Evolutionary conservation across 805 yeast species (phyloP).

Genomic region (Metschnikowia gelsemii): DNA sequence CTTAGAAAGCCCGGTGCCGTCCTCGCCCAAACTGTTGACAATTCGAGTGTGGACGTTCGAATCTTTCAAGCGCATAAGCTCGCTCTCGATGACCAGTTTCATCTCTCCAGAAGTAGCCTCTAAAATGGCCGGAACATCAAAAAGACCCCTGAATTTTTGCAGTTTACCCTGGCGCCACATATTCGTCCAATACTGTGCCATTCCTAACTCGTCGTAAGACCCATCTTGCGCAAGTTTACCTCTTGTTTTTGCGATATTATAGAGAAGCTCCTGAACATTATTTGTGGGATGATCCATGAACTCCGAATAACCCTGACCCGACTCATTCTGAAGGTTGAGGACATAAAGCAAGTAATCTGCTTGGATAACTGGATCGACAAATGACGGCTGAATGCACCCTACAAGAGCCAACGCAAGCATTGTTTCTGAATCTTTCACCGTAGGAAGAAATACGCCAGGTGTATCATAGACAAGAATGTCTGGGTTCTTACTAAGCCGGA

Average conservation of each 20-base stretch:
- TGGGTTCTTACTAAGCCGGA: conserved; percentile 60
- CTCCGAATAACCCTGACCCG: conserved; percentile 44
- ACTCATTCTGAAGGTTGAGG: conserved; percentile 60
- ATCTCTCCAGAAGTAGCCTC: conserved; percentile 29
- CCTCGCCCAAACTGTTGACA: conserved; percentile 38
- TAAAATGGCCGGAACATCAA: conserved; percentile 36
- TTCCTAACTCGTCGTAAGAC: conserved; percentile 52
- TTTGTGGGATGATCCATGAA: conserved; percentile 68
- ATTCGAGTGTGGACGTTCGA: conserved; percentile 32
- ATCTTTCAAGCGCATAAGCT: conserved; percentile 28
- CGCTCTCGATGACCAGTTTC: conserved; percentile 26
- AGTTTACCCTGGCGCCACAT: conserved; percentile 58
- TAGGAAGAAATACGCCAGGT: conserved; percentile 89
- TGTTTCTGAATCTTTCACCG: conserved; percentile 58
- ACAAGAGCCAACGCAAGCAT: conserved; percentile 74
- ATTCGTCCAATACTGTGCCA: conserved; percentile 63
- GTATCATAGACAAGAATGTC: conserved; percentile 78
- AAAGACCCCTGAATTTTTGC: conserved; percentile 30
- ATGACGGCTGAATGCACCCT: conserved; percentile 67
- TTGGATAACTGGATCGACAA: conserved; percentile 79
- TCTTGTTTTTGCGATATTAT: conserved; percentile 44
- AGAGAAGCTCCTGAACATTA: conserved; percentile 56
- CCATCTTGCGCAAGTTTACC: conserved; percentile 35
- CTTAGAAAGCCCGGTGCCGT: conserved; percentile 37
- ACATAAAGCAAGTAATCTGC: conserved; percentile 82